Evolutionary conservation across 352 stramenopile species (phyloP), one percentile per base, ranked within the genome.

Genomic region (Pythium coloratum): DNA sequence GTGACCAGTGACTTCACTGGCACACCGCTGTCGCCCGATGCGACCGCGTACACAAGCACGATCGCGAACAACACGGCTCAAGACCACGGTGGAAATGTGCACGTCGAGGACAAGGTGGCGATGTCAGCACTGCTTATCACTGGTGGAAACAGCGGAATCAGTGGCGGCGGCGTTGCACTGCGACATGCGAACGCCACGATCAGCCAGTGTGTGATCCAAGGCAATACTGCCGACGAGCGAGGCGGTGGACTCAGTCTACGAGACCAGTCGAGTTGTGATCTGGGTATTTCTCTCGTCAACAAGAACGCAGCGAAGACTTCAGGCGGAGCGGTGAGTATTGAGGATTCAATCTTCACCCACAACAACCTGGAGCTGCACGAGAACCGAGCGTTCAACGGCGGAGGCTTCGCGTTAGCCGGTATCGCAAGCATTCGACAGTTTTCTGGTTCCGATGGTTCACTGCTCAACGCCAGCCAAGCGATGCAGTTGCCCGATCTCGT

Each of bases 61-160:
- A 60, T 67, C 7, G 9, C 7, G 5, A 38, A 42, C 24, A 72
- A 72, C 38, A 26, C 6, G 3, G 66, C 66, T 0, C 24, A 36
- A 30, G 30, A 66, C 12, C 16, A 55, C 8, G 66, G 66, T 7
- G 66, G 66, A 1, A 72, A 72, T 32, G 53, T 67, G 14, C 60
- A 56, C 32, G 4, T 59, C 1, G 53, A 64, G 36, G 59, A 54
- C 10, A 60, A 26, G 6, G 18, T 24, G 5, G 46, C 36, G 8
- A 12, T 67, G 10, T n/a, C 47, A 18, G 33, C 34, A 1, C 14
- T 72, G 7, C 36, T 55, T 3, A 56, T 72, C 20, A n/a, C 26
- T 2, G 16, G 26, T 6, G 64, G 64, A 6, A 1, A 28, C 2
- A 38, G 50, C 12, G 16, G 8, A 7, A 7, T 18, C 16, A 33